Conservation (phyloP, 495 filamentous ascomycete genomes). For the Eremomyces bilateralis region DNA sequence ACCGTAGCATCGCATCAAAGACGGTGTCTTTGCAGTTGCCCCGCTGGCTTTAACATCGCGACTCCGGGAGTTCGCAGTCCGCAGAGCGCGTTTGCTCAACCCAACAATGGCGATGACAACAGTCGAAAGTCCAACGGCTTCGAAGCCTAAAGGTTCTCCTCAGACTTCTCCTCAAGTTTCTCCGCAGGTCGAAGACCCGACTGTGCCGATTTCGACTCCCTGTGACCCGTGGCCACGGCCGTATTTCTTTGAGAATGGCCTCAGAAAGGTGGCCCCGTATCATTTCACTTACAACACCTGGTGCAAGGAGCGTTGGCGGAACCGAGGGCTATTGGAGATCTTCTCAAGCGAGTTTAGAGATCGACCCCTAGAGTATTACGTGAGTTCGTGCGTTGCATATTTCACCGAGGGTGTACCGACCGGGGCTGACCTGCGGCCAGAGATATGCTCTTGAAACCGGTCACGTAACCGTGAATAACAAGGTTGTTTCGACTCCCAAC, state of each 20-base stretch:
- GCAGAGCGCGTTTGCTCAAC: not conserved
- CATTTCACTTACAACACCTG: conserved; percentile 87
- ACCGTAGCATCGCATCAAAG: too few species aligned
- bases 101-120: conserved; percentile 2
- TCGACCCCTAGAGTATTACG: conserved; percentile 70
- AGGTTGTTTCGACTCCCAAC: conserved; percentile 29
- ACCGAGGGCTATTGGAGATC: conserved; percentile 50
- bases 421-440: too few species aligned
- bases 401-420: too few species aligned
- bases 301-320: conserved; percentile 78
- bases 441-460: conserved; percentile 61
- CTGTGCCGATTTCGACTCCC: conserved; percentile 35
- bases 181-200: too few species aligned
- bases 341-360: conserved; percentile 76
- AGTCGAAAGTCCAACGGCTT: not conserved
- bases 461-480: conserved; percentile 49
- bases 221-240: conserved; percentile 43
- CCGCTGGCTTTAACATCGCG: conserved; percentile 2
- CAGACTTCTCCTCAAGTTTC: too few species aligned
- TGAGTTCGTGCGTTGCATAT: conserved; percentile 19
- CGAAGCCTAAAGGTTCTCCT: conserved; percentile 3
- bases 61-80: conserved; percentile 1
- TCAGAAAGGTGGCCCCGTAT: conserved; percentile 72
- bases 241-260: conserved; percentile 59
- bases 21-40: too few species aligned